Percentiles rank a stretch among this genome's conserved stretches.
These are phyloP conservation scores for Pleurotus sapidus DNA, from an alignment of 768 basidiomycete genomes.

Conservation along the genomic window DNA sequence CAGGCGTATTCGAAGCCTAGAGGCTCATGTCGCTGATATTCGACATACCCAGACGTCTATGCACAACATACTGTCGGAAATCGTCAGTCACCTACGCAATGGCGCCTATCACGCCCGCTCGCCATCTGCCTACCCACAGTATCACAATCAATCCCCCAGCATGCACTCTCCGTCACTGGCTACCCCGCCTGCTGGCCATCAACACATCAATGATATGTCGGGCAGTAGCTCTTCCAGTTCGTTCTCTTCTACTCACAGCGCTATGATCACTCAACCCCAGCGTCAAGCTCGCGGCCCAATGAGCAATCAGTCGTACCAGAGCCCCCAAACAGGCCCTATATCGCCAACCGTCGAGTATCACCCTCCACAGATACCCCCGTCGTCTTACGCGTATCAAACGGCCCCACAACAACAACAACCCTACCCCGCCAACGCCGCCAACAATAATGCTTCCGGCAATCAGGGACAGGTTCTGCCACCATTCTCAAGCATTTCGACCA, in stretches of 20 bases:
- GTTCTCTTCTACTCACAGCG: conserved; percentile 5
- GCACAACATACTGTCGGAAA: conserved; percentile 75
- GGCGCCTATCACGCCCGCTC: conserved; percentile 53
- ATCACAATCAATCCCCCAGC: conserved; percentile 64
- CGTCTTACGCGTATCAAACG: conserved; percentile 38
- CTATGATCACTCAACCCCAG: conserved; percentile 18
- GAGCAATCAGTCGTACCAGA: conserved; percentile 33
- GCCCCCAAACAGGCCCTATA: conserved; percentile 17
- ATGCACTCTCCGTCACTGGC: conserved; percentile 57
- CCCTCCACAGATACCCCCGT: conserved; percentile 36
- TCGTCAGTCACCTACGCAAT: conserved; percentile 74
- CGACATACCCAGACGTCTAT: conserved; percentile 71
- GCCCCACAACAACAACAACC: conserved; percentile 23
- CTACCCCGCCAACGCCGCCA: conserved; percentile 14
- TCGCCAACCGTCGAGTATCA: conserved; percentile 38
- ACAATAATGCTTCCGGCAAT: conserved; percentile 25
- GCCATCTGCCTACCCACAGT: conserved; percentile 57
- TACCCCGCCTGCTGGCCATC: conserved; percentile 43
- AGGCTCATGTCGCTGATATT: conserved; percentile 83
- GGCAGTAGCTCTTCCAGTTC: conserved; percentile 6
- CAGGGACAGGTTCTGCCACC: conserved; percentile 64
- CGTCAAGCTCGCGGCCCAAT: conserved; percentile 34
- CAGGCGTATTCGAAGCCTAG: conserved; percentile 89
- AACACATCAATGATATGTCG: conserved; percentile 35
- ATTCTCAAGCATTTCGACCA: conserved; percentile 60